Conservation (phyloP, 1,284 basidiomycete species). For the Ceratobasidium sp. region DNA sequence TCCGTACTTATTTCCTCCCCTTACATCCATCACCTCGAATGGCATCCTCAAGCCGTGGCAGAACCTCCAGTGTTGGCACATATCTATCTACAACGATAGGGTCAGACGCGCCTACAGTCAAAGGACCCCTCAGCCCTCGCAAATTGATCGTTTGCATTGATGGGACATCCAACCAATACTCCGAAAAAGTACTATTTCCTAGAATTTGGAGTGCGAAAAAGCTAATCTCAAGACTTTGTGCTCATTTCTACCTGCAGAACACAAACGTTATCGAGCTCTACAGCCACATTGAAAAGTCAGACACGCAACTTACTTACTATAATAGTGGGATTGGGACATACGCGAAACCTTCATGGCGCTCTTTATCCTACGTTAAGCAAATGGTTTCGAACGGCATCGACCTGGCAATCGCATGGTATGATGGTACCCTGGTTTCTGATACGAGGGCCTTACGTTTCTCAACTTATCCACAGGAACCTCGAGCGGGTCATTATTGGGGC, state of each 20-base stretch:
- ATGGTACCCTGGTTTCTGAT: too few species aligned
- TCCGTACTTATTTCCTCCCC: too few species aligned
- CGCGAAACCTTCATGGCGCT: slow-evolving; percentile 20
- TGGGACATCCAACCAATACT: slow-evolving; percentile 1
- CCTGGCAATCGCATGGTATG: slow-evolving; percentile 39
- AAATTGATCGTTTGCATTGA: not conserved
- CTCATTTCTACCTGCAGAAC: slow-evolving; percentile 4
- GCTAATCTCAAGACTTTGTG: too few species aligned
- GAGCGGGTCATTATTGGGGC: slow-evolving; percentile 36
- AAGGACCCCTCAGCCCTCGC: too few species aligned
- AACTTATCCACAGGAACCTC: slow-evolving; percentile 25
- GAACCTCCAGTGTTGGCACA: too few species aligned
- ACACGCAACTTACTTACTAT: slow-evolving; percentile 36
- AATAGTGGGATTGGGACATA: slow-evolving; percentile 40
- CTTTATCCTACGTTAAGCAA: slow-evolving; percentile 8
- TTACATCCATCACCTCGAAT: too few species aligned
- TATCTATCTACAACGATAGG: too few species aligned
- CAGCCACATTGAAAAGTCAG: not conserved
- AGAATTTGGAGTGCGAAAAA: too few species aligned
- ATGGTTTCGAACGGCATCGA: slow-evolving; percentile 6
- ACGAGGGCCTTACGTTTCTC: too few species aligned
- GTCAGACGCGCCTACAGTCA: too few species aligned
- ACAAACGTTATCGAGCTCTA: slow-evolving; percentile 7
- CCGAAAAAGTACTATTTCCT: not conserved
- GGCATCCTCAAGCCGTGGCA: too few species aligned